A percentile compares a stretch with the other conserved stretches of the same genome.
Evolutionary conservation across 176 grass and related monocot species (phyloP).

Genomic region (Tillandsia leiboldiana): DNA sequence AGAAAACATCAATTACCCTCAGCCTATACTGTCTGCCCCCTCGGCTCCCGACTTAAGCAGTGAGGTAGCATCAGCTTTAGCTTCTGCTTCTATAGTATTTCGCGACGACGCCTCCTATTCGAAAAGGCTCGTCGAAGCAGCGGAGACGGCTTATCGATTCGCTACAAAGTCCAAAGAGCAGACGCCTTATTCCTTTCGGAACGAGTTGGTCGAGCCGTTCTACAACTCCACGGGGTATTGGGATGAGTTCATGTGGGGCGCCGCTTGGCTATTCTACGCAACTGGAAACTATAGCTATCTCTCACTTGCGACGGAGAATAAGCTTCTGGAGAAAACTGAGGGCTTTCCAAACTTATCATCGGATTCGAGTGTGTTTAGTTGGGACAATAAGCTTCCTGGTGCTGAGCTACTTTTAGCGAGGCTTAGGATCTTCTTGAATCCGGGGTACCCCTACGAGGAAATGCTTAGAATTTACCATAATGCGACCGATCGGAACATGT

Average conservation of each 20-base stretch:
- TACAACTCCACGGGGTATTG: constrained; percentile 24
- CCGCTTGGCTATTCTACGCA: constrained; percentile 20
- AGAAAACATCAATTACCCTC: constrained; percentile 16
- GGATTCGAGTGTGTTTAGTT: constrained; percentile 15
- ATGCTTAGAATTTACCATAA: constrained; percentile 13
- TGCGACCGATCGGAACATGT: constrained; percentile 11
- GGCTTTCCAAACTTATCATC: neutral
- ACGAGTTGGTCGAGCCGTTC: constrained; percentile 12
- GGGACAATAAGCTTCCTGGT: constrained; percentile 28
- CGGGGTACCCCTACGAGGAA: constrained; percentile 13
- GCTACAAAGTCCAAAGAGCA: constrained; percentile 5
- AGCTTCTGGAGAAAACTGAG: neutral
- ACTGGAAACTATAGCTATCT: constrained; percentile 22
- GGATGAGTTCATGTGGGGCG: constrained; percentile 23
- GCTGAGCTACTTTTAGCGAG: constrained; percentile 19
- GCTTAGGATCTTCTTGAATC: constrained; percentile 16
- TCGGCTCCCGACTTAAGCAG: constrained; percentile 17
- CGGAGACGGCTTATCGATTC: constrained; percentile 10
- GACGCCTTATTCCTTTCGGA: neutral
- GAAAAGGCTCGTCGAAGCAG: constrained; percentile 7
- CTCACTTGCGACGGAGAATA: constrained; percentile 2
- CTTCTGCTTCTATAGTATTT: constrained; percentile 19
- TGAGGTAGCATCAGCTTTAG: constrained; percentile 20
- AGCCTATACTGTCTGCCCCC: constrained; percentile 3
- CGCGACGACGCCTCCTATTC: constrained; percentile 10